These are phyloP conservation scores for Neonectria hederae DNA, from an alignment of 2,329 filamentous ascomycete genomes.

Conservation along the genomic window DNA sequence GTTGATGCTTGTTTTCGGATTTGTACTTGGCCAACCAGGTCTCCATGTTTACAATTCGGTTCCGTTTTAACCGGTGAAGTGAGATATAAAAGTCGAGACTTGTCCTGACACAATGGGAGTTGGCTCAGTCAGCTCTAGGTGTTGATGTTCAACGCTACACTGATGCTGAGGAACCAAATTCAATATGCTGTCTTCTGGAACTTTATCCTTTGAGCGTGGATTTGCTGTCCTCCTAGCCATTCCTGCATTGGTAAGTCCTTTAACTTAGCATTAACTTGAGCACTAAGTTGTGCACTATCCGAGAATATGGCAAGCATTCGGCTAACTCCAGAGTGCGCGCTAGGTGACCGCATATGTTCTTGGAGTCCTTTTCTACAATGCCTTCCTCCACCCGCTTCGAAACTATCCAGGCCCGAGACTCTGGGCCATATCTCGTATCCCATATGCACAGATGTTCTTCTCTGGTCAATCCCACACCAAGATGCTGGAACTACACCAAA, in stretches of 20 bases:
- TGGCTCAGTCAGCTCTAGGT: background rate
- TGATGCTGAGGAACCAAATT: background rate
- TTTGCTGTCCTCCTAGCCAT: background rate
- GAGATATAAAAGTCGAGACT: background rate
- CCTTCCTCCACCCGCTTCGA: slow-evolving; percentile 2
- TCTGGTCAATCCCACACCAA: background rate
- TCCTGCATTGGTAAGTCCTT: background rate
- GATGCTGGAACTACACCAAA: slow-evolving; percentile 27
- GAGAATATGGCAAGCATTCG: background rate
- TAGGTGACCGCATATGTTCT: background rate
- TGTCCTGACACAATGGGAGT: background rate
- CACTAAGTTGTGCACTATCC: too few species aligned
- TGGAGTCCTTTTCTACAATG: background rate
- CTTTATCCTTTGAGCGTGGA: background rate
- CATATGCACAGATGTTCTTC: background rate
- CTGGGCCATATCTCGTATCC: background rate
- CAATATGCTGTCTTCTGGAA: background rate
- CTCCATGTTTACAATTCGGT: background rate
- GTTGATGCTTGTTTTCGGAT: background rate
- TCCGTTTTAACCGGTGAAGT: background rate
- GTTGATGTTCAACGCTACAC: too few species aligned
- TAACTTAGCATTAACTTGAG: too few species aligned
- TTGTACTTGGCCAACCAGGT: background rate
- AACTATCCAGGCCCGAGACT: background rate
- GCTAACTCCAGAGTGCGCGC: background rate